Evolutionary conservation across 148 eudicot species (phyloP), one percentile per base, ranked within the genome.

Genomic region (Rhododendron williamsianum): DNA sequence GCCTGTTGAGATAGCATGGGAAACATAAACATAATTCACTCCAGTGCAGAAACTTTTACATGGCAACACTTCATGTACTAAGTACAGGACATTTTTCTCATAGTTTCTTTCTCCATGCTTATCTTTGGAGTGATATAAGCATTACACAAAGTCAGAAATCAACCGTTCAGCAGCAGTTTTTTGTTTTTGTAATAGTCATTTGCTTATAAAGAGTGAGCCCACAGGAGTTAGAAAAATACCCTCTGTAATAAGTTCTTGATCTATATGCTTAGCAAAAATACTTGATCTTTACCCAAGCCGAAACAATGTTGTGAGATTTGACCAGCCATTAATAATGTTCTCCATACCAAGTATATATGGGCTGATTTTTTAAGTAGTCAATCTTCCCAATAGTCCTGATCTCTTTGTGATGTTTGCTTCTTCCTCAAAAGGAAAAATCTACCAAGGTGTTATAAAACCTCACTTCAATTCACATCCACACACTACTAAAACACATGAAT

Each of bases 1-100:
- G 78, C 94, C 94, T 92, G 89, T 78, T 91, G 90, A 86, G 91
- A 65, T 9, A 65, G 27, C 30, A 65, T 8, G 71, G 30, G 33
- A 65, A 56, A 65, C 11, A 23, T 9, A 65, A n/a, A 38, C 43
- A 38, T 38, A 38, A 38, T 65, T 65, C n/a, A 6, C 12, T 65
- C n/a, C n/a, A 65, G 30, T 23, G 27, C 71, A 65, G 71, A 65
- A n/a, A 65, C 10, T 65, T 65, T 65, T 65, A 9, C 30, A 65
- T 65, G 71, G 71, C n/a, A 65, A 65, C 71, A 9, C 27, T 23
- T 65, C 71, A 65, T 65, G 21, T 54, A 51, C 13, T 51, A 51
- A 51, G 54, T 51, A 15, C 36, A 21, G 9, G 21, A 18, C 11
- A 33, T 30, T 56, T 81, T 5, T 1, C 33, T 3, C 43, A 54